phyloP scores from a whole-genome alignment of 2,329 filamentous ascomycete species.

The Hypoxylon sp. region DNA sequence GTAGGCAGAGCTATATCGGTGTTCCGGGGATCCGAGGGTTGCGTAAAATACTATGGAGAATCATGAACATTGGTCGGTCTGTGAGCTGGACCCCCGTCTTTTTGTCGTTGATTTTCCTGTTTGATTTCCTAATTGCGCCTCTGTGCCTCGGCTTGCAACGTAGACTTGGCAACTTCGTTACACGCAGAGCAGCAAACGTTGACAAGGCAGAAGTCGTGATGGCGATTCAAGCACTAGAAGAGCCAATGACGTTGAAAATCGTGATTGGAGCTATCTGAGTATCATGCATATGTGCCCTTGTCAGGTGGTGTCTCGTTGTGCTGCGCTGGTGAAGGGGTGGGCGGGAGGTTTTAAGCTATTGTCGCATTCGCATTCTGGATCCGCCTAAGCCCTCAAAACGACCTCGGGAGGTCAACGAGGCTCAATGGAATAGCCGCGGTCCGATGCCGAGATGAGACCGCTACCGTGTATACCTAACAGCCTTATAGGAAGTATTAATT shows the following conservation, averaged over 20 bases:
- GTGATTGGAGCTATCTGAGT: slow-evolving; percentile 10
- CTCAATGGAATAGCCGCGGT: slow-evolving; percentile 1
- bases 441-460: neutral
- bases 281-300: slow-evolving; percentile 15
- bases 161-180: neutral
- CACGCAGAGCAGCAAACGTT: slow-evolving; percentile 12
- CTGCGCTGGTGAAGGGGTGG: no score
- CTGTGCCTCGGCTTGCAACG: slow-evolving; percentile 43
- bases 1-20: slow-evolving; percentile 7
- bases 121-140: slow-evolving; percentile 14
- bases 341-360: neutral
- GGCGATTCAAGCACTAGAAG: slow-evolving; percentile 1
- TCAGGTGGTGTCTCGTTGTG: slow-evolving; percentile 10
- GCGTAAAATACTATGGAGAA: neutral
- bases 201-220: slow-evolving; percentile 5
- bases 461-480: no score
- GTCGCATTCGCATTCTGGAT: slow-evolving; percentile 21
- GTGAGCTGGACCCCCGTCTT: slow-evolving; percentile 22
- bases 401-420: slow-evolving; percentile 3
- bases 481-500: slow-evolving; percentile 4
- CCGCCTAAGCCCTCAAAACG: neutral
- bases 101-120: slow-evolving; percentile 27
- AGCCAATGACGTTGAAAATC: slow-evolving; percentile 3
- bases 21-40: slow-evolving; percentile 11
- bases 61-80: slow-evolving; percentile 19